A percentile compares a stretch with the other conserved stretches of the same genome.
phyloP scores from a whole-genome alignment of 257 asterid species.

The Petrea volubilis region DNA sequence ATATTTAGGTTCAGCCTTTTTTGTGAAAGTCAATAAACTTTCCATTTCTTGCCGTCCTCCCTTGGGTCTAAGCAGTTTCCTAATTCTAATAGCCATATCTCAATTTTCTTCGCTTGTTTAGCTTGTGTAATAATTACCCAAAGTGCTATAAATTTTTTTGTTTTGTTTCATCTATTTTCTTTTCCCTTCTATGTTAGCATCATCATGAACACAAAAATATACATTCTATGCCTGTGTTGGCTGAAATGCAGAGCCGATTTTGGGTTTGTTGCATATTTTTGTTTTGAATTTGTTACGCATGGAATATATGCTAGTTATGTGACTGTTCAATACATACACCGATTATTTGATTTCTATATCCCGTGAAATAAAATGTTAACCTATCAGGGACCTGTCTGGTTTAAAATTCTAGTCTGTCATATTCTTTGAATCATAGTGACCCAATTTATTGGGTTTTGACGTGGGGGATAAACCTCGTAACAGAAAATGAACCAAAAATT shows the following conservation, averaged over 20 bases:
- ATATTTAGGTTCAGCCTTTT: not conserved
- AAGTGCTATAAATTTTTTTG: too few species aligned
- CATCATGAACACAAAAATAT: not conserved
- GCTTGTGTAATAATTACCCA: not conserved
- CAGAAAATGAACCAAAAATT: constrained; percentile 60
- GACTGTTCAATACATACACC: not conserved
- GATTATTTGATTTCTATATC: not conserved
- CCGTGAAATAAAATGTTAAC: not conserved
- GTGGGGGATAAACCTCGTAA: constrained; percentile 45
- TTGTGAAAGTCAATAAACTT: not conserved
- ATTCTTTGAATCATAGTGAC: constrained; percentile 14
- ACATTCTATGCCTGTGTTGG: not conserved
- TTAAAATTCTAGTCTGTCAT: not conserved
- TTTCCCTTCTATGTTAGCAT: not conserved
- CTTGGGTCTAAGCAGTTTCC: too few species aligned
- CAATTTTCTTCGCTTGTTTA: not conserved
- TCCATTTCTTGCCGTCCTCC: too few species aligned
- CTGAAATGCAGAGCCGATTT: not conserved
- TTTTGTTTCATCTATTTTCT: not conserved
- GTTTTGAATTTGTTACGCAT: not conserved
- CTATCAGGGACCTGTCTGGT: not conserved
- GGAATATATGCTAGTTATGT: not conserved
- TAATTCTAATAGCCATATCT: not conserved
- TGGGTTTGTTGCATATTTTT: not conserved
- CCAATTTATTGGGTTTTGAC: constrained; percentile 46